These are phyloP conservation scores for Pythium periplocum DNA, from an alignment of 352 stramenopile species.

Conservation along the genomic window DNA sequence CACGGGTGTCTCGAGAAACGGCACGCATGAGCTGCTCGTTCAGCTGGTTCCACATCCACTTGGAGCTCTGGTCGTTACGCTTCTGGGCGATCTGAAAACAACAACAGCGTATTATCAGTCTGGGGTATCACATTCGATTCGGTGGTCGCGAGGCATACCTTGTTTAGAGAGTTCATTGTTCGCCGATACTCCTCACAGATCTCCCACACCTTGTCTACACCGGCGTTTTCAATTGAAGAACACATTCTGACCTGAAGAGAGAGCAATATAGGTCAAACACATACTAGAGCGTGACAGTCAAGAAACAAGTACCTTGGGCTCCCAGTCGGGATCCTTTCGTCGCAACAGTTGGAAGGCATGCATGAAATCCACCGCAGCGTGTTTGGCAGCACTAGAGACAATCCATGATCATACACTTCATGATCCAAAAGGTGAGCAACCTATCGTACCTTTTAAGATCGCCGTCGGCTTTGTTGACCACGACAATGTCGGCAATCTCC, in stretches of 20 bases:
- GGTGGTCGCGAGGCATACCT: slow-evolving; percentile 21
- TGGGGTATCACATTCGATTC: no score
- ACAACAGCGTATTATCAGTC: neutral
- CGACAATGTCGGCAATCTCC: slow-evolving; percentile 95
- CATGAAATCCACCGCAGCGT: slow-evolving; percentile 71
- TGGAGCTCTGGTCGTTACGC: slow-evolving; percentile 63
- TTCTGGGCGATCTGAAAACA: slow-evolving; percentile 48
- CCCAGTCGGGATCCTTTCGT: slow-evolving; percentile 78
- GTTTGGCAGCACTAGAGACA: slow-evolving; percentile 46
- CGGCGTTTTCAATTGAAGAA: slow-evolving; percentile 60
- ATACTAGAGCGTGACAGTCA: neutral
- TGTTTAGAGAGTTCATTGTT: slow-evolving; percentile 50
- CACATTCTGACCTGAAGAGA: slow-evolving; percentile 56
- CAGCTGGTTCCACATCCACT: slow-evolving; percentile 81
- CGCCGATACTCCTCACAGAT: slow-evolving; percentile 53
- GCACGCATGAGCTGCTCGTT: slow-evolving; percentile 71
- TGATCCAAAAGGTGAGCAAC: neutral
- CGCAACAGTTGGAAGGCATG: slow-evolving; percentile 81
- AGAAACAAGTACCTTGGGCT: slow-evolving; percentile 36
- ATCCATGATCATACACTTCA: neutral
- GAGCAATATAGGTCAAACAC: slow-evolving; percentile 1
- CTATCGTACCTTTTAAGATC: slow-evolving; percentile 41
- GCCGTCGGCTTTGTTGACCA: slow-evolving; percentile 98
- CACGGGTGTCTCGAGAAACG: slow-evolving; percentile 36
- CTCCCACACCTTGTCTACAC: slow-evolving; percentile 67